phyloP scores from a whole-genome alignment of 805 yeast species.

The Nakazawaea peltata region DNA sequence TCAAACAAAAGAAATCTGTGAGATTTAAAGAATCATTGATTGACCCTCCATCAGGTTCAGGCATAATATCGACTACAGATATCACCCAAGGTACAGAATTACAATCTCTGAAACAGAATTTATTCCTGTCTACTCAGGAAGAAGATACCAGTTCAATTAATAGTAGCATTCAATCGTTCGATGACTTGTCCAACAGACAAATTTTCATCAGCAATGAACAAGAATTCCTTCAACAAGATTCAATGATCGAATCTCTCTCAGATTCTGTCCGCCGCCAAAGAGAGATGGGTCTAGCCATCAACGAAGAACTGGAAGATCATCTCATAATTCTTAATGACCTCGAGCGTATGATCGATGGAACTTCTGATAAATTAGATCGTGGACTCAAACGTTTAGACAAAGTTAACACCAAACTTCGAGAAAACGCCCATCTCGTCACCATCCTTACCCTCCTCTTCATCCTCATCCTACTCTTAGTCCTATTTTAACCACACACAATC shows the following conservation, averaged over 20 bases:
- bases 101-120: background rate
- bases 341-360: slow-evolving; percentile 35
- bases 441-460: slow-evolving; percentile 36
- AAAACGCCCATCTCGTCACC: slow-evolving; percentile 41
- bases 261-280: slow-evolving; percentile 35
- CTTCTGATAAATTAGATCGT: slow-evolving; percentile 30
- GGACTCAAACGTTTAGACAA: slow-evolving; percentile 31
- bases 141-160: slow-evolving; percentile 1
- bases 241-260: slow-evolving; percentile 30
- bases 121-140: background rate
- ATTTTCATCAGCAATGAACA: slow-evolving; percentile 34
- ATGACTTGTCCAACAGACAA: slow-evolving; percentile 20
- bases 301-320: slow-evolving; percentile 40
- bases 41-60: slow-evolving; percentile 12
- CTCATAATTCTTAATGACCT: slow-evolving; percentile 40
- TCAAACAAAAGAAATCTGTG: slow-evolving; percentile 12
- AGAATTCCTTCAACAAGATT: slow-evolving; percentile 37
- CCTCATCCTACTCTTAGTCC: slow-evolving; percentile 32
- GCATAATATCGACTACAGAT: background rate
- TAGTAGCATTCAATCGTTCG: slow-evolving; percentile 1
- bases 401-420: slow-evolving; percentile 32
- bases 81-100: slow-evolving; percentile 3
- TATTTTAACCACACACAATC: no score
- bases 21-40: slow-evolving; percentile 16
- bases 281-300: slow-evolving; percentile 36